Percentiles rank a stretch among this genome's conserved stretches.
Evolutionary conservation across 768 basidiomycete genomes (phyloP).

Genomic region (Suillus fuscotomentosus): DNA sequence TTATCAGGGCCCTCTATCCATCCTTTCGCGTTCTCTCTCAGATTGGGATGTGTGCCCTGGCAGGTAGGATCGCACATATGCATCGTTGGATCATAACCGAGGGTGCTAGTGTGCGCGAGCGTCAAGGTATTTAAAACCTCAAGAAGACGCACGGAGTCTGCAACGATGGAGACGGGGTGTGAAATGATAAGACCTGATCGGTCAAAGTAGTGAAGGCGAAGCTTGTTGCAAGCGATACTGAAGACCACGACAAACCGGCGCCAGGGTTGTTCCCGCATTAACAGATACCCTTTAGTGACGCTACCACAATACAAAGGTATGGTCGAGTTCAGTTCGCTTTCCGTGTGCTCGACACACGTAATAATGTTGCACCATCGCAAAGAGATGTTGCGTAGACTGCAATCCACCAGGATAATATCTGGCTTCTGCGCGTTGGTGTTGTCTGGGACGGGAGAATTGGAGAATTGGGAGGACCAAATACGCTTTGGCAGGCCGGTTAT

Average conservation of each 20-base stretch:
- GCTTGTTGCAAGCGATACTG: background rate
- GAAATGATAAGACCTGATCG: background rate
- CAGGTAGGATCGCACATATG: background rate
- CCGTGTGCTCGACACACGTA: background rate
- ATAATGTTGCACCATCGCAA: background rate
- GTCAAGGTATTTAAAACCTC: background rate
- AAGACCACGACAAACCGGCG: background rate
- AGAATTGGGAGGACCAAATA: background rate
- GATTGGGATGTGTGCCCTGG: background rate
- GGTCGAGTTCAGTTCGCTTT: background rate
- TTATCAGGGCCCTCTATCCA: background rate
- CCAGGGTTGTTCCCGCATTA: background rate
- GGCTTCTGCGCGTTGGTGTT: background rate
- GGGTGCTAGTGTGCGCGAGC: background rate
- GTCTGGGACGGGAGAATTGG: background rate
- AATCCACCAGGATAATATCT: background rate
- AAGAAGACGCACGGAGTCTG: background rate
- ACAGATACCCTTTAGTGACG: background rate
- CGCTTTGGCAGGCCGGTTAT: background rate
- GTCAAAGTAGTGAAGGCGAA: background rate
- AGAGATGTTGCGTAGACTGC: background rate
- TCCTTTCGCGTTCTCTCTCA: background rate
- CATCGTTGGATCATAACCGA: slow-evolving; percentile 1
- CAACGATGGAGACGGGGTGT: background rate
- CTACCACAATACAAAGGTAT: background rate